phyloP scores from a whole-genome alignment of 176 grass and related monocot genomes.

The Ensete glaucum region DNA sequence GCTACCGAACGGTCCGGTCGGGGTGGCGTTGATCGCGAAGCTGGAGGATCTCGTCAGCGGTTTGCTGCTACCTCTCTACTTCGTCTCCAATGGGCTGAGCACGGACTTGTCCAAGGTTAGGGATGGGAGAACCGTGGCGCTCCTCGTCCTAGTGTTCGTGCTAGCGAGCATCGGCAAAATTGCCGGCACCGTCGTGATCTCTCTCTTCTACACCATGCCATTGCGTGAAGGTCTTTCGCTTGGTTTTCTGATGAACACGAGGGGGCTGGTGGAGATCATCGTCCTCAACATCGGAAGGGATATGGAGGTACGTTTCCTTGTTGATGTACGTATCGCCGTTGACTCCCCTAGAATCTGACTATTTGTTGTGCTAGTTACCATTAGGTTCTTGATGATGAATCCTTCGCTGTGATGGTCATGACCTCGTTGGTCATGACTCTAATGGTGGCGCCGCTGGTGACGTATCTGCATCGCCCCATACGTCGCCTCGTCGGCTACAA shows the following conservation, averaged over 20 bases:
- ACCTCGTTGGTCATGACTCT: constrained; percentile 57
- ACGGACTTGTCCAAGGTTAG: constrained; percentile 35
- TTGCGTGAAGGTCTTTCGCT: constrained; percentile 58
- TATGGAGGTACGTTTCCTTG: constrained; percentile 34
- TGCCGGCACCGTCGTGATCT: constrained; percentile 50
- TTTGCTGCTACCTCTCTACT: constrained; percentile 57
- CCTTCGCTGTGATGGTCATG: constrained; percentile 56
- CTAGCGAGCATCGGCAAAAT: constrained; percentile 68
- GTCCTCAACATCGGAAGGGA: constrained; percentile 69
- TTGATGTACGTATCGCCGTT: no score
- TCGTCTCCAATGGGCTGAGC: constrained; percentile 51
- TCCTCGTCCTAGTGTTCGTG: constrained; percentile 50
- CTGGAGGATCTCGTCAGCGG: constrained; percentile 64
- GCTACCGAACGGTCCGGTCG: constrained; percentile 52
- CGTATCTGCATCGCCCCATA: constrained; percentile 26
- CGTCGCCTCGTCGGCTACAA: constrained; percentile 63
- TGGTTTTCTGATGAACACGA: constrained; percentile 74
- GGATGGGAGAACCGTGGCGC: constrained; percentile 31
- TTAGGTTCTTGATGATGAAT: constrained; percentile 18
- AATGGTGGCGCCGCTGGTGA: constrained; percentile 57
- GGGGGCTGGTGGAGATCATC: constrained; percentile 60
- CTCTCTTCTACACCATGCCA: constrained; percentile 44
- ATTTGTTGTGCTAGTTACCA: background rate
- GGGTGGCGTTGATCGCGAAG: constrained; percentile 48
- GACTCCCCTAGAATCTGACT: constrained; percentile 2